Conservation (phyloP, 768 basidiomycete genomes). For the Termitomyces sp. region DNA sequence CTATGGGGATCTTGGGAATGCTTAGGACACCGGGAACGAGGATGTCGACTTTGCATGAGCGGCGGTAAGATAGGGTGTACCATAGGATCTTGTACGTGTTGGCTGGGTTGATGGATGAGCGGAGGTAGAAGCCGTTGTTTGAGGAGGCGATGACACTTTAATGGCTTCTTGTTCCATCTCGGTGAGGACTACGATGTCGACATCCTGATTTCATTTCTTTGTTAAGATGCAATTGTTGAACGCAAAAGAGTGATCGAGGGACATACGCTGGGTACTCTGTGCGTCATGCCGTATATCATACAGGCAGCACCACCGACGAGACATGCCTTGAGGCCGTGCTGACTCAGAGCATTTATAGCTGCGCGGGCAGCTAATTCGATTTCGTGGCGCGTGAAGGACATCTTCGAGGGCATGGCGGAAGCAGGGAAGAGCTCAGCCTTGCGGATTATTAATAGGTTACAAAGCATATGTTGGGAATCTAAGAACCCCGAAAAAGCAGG, state of each 20-base stretch:
- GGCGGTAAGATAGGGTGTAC: conserved; percentile 22
- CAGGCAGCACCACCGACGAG: conserved; percentile 37
- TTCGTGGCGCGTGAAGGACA: conserved; percentile 5
- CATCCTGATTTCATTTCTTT: conserved; percentile 27
- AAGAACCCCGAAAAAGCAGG: neutral
- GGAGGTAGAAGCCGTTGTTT: conserved; percentile 31
- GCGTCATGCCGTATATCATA: conserved; percentile 28
- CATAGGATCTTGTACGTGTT: conserved; percentile 39
- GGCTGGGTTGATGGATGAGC: conserved; percentile 28
- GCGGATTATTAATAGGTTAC: neutral
- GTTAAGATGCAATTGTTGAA: neutral
- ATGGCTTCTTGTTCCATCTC: conserved; percentile 27
- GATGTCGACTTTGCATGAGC: conserved; percentile 33
- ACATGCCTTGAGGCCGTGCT: conserved; percentile 24
- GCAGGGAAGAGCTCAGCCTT: neutral
- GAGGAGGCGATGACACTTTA: conserved; percentile 25
- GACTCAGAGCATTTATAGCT: conserved; percentile 18
- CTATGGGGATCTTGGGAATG: conserved; percentile 26
- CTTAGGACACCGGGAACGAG: conserved; percentile 30
- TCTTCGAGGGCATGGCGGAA: neutral
- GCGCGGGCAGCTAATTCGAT: conserved; percentile 20
- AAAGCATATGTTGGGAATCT: neutral
- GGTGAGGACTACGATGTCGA: conserved; percentile 41
- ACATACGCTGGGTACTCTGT: conserved; percentile 29
- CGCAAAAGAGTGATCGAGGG: neutral